phyloP scores from a whole-genome alignment of 139 green algal genomes.

The Microglena sp. region DNA sequence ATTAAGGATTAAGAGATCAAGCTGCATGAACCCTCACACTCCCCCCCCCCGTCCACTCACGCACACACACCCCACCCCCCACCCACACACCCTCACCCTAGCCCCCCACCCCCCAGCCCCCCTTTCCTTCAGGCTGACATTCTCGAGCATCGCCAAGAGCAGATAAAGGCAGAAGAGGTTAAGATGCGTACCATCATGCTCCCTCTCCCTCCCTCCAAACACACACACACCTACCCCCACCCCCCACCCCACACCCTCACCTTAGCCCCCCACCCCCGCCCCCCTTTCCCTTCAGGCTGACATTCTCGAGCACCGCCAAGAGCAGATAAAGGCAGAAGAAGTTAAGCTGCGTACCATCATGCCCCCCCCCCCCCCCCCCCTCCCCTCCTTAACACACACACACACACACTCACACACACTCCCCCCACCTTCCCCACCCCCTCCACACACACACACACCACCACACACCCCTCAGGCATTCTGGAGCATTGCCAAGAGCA shows the following conservation, averaged over 20 bases:
- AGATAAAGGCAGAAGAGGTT: conserved; percentile 38
- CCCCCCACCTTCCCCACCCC: neutral
- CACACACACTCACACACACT: neutral
- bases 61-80: neutral
- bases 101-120: too few relatives aligned
- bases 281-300: conserved; percentile 24
- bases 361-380: too few relatives aligned
- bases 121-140: conserved; percentile 63
- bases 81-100: neutral
- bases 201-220: neutral
- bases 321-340: conserved; percentile 32
- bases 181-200: conserved; percentile 10
- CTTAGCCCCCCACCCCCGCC: neutral
- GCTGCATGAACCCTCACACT: too few relatives aligned
- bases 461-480: conserved; percentile 32
- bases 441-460: neutral
- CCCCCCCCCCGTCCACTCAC: too few relatives aligned
- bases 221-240: neutral
- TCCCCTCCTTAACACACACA: too few relatives aligned
- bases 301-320: conserved; percentile 44
- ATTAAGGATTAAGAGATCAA: too few relatives aligned
- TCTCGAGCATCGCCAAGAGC: conserved; percentile 43
- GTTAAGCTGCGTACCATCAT: conserved; percentile 19
- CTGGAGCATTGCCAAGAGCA: conserved; percentile 47
- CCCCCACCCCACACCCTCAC: neutral